phyloP scores from a whole-genome alignment of 768 basidiomycete genomes.

The Strobilomyces dryophilus region DNA sequence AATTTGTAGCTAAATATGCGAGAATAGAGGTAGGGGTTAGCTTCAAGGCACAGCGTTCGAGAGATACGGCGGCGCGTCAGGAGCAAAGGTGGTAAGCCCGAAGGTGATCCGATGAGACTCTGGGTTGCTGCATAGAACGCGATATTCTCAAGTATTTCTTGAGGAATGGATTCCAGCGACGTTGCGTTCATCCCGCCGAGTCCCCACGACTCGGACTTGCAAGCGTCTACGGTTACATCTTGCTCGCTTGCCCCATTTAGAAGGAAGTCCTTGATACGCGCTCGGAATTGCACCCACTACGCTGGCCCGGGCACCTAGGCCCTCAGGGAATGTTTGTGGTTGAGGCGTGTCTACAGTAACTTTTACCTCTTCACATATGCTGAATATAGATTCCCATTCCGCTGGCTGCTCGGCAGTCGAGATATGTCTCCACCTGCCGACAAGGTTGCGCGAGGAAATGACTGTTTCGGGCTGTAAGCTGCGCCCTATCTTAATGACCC shows the following conservation, averaged over 20 bases:
- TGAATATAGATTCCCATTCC: conserved; percentile 51
- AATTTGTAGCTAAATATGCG: conserved; percentile 66
- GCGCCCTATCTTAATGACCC: not conserved
- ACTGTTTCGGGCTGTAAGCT: conserved; percentile 33
- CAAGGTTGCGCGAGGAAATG: conserved; percentile 47
- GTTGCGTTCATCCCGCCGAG: conserved; percentile 14
- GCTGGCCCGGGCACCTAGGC: not conserved
- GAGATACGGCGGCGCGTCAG: conserved; percentile 45
- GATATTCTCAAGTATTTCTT: conserved; percentile 77
- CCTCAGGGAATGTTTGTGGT: not conserved
- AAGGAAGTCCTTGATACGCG: conserved; percentile 6
- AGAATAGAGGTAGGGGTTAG: conserved; percentile 70
- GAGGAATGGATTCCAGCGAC: conserved; percentile 53
- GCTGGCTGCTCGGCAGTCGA: conserved; percentile 32
- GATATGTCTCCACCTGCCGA: conserved; percentile 42
- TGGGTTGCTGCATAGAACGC: conserved; percentile 60
- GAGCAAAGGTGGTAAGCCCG: conserved; percentile 54
- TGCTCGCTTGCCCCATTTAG: conserved; percentile 11
- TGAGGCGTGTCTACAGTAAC: conserved; percentile 4
- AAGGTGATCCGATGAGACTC: conserved; percentile 55
- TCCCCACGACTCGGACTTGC: not conserved
- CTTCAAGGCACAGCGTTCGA: conserved; percentile 43
- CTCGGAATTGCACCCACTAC: not conserved
- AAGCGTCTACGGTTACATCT: too few relatives aligned
- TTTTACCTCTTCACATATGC: conserved; percentile 40